Evolutionary conservation across 148 eudicot species (phyloP).

Genomic region (Diospyros lotus): DNA sequence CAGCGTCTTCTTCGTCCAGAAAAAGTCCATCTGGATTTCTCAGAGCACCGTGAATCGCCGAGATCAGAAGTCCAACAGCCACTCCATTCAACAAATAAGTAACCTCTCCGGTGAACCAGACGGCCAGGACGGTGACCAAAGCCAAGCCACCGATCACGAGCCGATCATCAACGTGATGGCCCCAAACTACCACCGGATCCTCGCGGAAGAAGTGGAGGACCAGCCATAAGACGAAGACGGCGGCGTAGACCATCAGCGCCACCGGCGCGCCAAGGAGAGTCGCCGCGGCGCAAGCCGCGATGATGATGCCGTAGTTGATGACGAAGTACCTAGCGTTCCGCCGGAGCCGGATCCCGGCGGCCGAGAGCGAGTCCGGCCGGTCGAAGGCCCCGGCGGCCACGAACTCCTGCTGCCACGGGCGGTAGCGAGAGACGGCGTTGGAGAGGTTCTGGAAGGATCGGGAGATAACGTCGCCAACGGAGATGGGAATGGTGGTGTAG

Average conservation of each 20-base stretch:
- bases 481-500: conserved; percentile 32
- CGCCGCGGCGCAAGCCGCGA: conserved; percentile 19
- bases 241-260: conserved; percentile 13
- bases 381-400: conserved; percentile 12
- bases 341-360: conserved; percentile 23
- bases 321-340: conserved; percentile 27
- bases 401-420: conserved; percentile 39
- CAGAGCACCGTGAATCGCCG: conserved; percentile 25
- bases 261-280: conserved; percentile 22
- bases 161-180: conserved; percentile 23
- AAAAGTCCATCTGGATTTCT: conserved; percentile 31
- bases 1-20: conserved; percentile 37
- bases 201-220: conserved; percentile 30
- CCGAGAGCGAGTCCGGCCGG: conserved; percentile 21
- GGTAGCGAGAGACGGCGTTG: conserved; percentile 25
- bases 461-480: conserved; percentile 26
- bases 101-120: conserved; percentile 24
- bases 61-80: conserved; percentile 21
- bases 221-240: conserved; percentile 24
- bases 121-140: neutral
- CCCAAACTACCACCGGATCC: conserved; percentile 26
- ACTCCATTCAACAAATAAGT: conserved; percentile 18
- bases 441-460: conserved; percentile 36
- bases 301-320: conserved; percentile 25
- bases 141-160: conserved; percentile 23